These are phyloP conservation scores for Solanum hybrid DNA, from an alignment of 305 asterid species.

Conservation along the genomic window DNA sequence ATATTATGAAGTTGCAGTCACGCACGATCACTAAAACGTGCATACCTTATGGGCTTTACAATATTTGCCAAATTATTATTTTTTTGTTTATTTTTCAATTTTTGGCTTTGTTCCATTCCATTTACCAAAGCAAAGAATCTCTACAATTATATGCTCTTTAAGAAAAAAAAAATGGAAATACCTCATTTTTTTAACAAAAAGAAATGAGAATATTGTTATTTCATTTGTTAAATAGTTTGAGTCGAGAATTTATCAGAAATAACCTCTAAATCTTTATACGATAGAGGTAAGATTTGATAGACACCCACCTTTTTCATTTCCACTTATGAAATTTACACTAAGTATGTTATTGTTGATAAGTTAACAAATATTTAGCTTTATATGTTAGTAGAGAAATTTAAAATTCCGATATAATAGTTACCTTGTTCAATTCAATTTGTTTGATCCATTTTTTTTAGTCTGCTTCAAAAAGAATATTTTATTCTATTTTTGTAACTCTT, in stretches of 20 bases:
- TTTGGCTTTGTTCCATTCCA: neutral
- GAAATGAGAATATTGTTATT: neutral
- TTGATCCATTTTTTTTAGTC: neutral
- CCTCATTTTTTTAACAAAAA: neutral
- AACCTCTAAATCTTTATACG: too few species aligned
- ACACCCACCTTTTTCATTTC: too few species aligned
- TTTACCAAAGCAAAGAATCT: neutral
- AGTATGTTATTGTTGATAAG: neutral
- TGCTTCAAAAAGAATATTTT: neutral
- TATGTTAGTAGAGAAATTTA: neutral
- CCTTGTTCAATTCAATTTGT: neutral
- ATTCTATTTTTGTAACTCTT: neutral
- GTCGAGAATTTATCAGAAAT: neutral
- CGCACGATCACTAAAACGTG: slow-evolving; percentile 2
- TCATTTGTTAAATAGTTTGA: neutral
- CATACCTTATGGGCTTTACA: neutral
- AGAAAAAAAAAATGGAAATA: neutral
- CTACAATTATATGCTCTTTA: neutral
- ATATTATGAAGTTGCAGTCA: neutral
- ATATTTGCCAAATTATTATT: neutral
- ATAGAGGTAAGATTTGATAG: too few species aligned
- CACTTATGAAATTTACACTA: neutral
- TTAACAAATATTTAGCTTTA: neutral
- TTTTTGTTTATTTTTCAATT: neutral
- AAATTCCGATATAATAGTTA: neutral